These are phyloP conservation scores for Pythium plurisporium DNA, from an alignment of 352 stramenopile species.

Conservation along the genomic window DNA sequence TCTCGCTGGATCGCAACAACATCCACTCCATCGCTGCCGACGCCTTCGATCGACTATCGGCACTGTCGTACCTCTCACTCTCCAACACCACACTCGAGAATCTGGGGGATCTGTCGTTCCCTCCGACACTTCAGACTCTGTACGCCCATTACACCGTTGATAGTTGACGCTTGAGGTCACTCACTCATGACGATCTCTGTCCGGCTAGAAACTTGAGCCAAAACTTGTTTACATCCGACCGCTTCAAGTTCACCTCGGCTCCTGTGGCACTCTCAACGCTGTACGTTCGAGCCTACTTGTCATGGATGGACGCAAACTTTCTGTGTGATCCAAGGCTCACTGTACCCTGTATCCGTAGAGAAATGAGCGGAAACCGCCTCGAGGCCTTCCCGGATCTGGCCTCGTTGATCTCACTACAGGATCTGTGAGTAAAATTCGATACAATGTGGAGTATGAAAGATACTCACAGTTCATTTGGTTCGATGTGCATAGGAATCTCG, in stretches of 20 bases:
- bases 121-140: conserved; percentile 38
- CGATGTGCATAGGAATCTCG: conserved; percentile 46
- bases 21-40: conserved; percentile 30
- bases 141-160: conserved; percentile 9
- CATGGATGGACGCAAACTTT: no score
- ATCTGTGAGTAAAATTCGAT: conserved; percentile 44
- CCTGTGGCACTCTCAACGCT: conserved; percentile 40
- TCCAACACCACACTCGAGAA: conserved; percentile 35
- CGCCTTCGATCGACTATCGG: conserved; percentile 39
- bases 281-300: conserved; percentile 20
- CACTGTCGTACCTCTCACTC: conserved; percentile 49
- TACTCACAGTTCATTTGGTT: neutral
- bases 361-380: conserved; percentile 56
- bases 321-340: neutral
- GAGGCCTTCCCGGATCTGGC: conserved; percentile 46
- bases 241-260: conserved; percentile 44
- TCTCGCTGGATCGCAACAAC: conserved; percentile 52
- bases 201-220: conserved; percentile 35
- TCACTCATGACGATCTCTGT: neutral
- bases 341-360: conserved; percentile 23
- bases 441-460: no score
- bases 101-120: conserved; percentile 23
- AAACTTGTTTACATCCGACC: conserved; percentile 45
- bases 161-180: neutral
- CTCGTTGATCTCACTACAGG: conserved; percentile 37